Base-by-base conservation (phyloP, 805 yeast species). In the Saccharomycopsis babjevae region DNA sequence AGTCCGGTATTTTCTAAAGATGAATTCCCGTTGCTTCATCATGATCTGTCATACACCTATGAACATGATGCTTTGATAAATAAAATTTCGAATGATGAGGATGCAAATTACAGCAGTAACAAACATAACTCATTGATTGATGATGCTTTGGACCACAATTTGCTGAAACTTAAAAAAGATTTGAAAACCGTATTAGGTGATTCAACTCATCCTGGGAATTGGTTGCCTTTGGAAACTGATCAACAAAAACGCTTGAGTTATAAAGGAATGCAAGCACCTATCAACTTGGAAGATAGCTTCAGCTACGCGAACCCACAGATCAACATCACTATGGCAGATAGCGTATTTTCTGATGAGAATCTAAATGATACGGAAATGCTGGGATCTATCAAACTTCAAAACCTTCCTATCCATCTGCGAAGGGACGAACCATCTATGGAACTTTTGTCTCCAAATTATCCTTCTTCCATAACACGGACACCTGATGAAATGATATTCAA, bases 371-470 rank as follows among this genome's bases (percentile, higher is more conserved):
- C 34, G 13, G 58, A 58, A n/a, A 40, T 56, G 28, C 50, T 30
- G 18, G 57, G 58, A 2, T 63, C 61, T 20, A 60, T 62, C 25
- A 62, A 62, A 54, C 20, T 62, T 20, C 59, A 56, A 16, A 60
- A 60, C 57, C 46, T 62, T 5, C 65, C 65, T 5, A 28, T 62
- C 7, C 42, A 15, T 16, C 36, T 56, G 2, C 25, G 57, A 10
- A 60, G 43, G 25, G 50, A 60, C 28, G 64, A 63, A 55, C 65
- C 64, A 15, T 52, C 59, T 16, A 11, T 59, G 15, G 62, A 61
- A 25, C 42, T 59, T n/a, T 56, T 63, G 10, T 59, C 62, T 1
- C 65, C 65, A 6, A 25, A 50, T 32, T 57, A 57, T 57, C 34
- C 38, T n/a, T 30, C 50, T 3, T 46, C 32, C 2, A 39, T 40